Base-by-base conservation (phyloP, 257 asterid species). In the Agastache rugosa region DNA sequence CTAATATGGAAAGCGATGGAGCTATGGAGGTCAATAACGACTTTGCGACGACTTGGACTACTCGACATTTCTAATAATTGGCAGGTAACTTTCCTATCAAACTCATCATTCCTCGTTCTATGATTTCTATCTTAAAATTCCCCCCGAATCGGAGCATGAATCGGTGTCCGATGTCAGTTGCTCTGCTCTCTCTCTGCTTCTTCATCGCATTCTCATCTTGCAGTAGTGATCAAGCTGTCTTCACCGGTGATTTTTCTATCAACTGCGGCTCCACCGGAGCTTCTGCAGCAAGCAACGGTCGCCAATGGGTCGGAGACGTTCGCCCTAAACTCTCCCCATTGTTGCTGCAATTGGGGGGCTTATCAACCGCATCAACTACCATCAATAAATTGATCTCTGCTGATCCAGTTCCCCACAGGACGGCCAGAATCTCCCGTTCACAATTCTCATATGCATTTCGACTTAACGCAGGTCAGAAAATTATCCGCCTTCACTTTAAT, bases 221-320 rank as follows among this genome's bases (percentile, higher is more conserved):
- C n/a, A 7, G 37, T 6, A 41, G 23, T 23, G 45, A 11, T 45
- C 72, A 69, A 12, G 3, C 58, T 12, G n/a, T 48, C 29, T 37
- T 71, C 76, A 48, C 27, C 44, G 73, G 64, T 19, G 76, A 73
- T 48, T 17, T 71, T 60, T 84, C 85, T 0, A 29, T 86, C 11
- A 77, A 83, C 34, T 83, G 90, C 19, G 87, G 91, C 34, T 79
- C 83, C 5, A 37, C 27, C 17, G 78, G 78, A 22, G 63, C 64
- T 68, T 81, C 76, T 50, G 45, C 83, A 48, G 88, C 85, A 19
- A 3, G 29, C 37, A 53, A 76, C 54, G 88, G 88, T 22, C 78
- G 85, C 16, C 10, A 74, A 73, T 88, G 88, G 89, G 45, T 78
- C 35, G 88, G 88, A 62, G 93, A 88, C 65, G 16, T 20, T 5